Evolutionary conservation across 2,329 filamentous ascomycete genomes (phyloP).

Genomic region (Ceratocystis harringtonii): DNA sequence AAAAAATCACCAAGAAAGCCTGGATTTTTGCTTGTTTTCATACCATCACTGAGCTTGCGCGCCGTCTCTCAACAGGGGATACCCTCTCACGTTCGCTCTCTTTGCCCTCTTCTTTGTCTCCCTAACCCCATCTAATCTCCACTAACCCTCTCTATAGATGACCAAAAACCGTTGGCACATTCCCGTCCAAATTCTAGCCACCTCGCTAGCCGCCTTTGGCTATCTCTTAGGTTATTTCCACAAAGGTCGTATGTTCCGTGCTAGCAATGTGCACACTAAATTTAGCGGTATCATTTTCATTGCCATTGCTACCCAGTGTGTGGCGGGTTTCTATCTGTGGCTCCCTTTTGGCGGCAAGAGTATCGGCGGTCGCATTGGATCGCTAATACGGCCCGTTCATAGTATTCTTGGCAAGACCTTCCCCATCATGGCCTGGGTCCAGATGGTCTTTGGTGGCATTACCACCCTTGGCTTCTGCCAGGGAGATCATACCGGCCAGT

Average conservation of each 20-base stretch:
- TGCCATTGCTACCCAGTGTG: slow-evolving; percentile 60
- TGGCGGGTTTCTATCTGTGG: slow-evolving; percentile 72
- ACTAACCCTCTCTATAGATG: slow-evolving; percentile 40
- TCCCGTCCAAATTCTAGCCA: slow-evolving; percentile 63
- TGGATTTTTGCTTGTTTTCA: background rate
- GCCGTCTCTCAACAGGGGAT: background rate
- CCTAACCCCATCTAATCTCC: background rate
- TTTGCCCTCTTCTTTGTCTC: background rate
- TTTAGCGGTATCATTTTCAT: slow-evolving; percentile 74
- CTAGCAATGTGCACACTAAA: slow-evolving; percentile 58
- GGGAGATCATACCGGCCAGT: slow-evolving; percentile 81
- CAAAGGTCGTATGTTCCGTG: slow-evolving; percentile 70
- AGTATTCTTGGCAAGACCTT: slow-evolving; percentile 74
- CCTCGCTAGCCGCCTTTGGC: slow-evolving; percentile 60
- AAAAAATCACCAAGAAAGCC: background rate
- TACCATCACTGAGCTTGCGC: background rate
- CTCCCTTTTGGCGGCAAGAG: slow-evolving; percentile 69
- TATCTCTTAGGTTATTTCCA: slow-evolving; percentile 89
- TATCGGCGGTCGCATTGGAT: slow-evolving; percentile 63
- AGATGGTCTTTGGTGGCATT: slow-evolving; percentile 94
- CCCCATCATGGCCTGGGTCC: slow-evolving; percentile 74
- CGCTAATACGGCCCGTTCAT: slow-evolving; percentile 56
- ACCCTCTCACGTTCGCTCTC: background rate
- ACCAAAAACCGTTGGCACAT: slow-evolving; percentile 89
- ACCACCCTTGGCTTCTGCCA: slow-evolving; percentile 85